Conservation (phyloP, 176 grass and related monocot species). For the Carex myosuroides region DNA sequence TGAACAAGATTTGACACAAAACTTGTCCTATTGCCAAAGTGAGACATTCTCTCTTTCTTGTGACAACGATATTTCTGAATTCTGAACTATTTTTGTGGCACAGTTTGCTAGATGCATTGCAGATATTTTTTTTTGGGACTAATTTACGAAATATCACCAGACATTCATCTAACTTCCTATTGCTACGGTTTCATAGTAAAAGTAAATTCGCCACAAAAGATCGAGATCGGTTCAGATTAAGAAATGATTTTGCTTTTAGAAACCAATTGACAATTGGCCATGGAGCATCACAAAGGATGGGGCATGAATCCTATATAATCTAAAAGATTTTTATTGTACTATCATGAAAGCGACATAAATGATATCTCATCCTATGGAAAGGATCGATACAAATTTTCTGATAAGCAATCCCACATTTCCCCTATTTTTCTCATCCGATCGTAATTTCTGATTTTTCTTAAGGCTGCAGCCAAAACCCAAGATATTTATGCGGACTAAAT, state of each 20-base stretch:
- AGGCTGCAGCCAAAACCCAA: neutral
- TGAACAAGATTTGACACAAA: neutral
- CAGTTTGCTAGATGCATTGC: neutral
- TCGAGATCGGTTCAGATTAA: neutral
- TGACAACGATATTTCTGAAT: neutral
- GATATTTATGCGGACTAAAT: neutral
- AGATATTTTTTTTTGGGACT: neutral
- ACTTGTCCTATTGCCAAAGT: neutral
- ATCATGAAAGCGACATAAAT: neutral
- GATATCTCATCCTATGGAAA: neutral
- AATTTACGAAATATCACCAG: neutral
- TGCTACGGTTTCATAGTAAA: neutral
- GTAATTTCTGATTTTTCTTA: neutral
- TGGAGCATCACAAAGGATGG: neutral
- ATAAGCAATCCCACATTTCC: neutral
- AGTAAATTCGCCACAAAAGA: neutral
- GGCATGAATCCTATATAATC: neutral
- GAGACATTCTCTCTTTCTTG: neutral
- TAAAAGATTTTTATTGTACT: neutral
- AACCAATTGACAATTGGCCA: neutral
- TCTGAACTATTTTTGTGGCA: neutral
- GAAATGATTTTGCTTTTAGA: neutral
- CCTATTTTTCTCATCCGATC: neutral
- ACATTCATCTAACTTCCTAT: neutral
- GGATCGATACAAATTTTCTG: neutral